Base-by-base conservation (phyloP, 2,329 filamentous ascomycete species). In the Onygenales sp. region DNA sequence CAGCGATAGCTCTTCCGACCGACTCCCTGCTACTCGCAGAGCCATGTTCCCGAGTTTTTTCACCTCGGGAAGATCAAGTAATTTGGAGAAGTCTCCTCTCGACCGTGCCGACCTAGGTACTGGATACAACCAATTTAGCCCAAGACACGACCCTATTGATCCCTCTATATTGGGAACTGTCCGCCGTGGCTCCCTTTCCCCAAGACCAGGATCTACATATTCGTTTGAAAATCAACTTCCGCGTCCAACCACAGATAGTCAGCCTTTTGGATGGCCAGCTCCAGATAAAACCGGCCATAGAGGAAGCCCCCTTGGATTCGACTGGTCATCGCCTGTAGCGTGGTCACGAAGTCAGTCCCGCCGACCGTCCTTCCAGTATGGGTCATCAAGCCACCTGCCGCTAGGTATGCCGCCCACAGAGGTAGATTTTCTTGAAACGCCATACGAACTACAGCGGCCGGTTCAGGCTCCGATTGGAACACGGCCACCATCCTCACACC, bases 331-430 rank as follows among this genome's bases (percentile, higher is more conserved):
- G 1, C 69, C 72, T 11, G 77, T 67, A 61, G 72, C 86, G 1
- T 93, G 86, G 85, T 87, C 87, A 5, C 76, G 87, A 41, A 86
- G 83, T 61, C 84, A 86, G 7, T 95, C 90, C 36, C 81, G 91
- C 49, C 81, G 91, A 38, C 87, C 88, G 11, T 95, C 89, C 0
- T 75, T 89, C 7, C 88, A 93, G 58, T 80, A 83, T 61, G 87
- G 87, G 10, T 89, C 86, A 1, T 84, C 86, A 1, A 84, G 79
- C 67, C 80, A 81, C 56, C 68, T 83, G 13, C 74, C 79, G 2
- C 71, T 80, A 51, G 76, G 79, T 11, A 73, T 78, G 42, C 66
- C 74, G 39, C 74, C 78, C 32, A 75, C 75, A 31, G 78, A 81
- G 48, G 65, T 68, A 21, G 72, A 75, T 66, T 62, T 70, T 63